Conservation (phyloP, 1,284 basidiomycete species). For the Rhodotorula sp. region DNA sequence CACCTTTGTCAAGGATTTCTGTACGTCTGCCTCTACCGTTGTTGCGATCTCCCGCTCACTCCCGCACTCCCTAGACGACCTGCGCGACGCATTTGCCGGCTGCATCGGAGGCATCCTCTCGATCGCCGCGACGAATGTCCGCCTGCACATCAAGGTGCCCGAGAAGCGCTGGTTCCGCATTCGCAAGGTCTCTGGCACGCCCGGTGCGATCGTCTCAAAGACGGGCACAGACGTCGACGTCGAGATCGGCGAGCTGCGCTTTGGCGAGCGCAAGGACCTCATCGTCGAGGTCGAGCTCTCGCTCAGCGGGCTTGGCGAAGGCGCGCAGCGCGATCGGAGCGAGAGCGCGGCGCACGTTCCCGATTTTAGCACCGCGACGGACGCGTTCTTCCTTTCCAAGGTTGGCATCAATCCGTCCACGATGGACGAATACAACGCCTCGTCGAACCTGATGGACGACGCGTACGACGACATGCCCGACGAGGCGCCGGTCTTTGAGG, state of each 20-base stretch:
- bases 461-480: slow-evolving; percentile 69
- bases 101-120: slow-evolving; percentile 93
- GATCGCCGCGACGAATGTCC: slow-evolving; percentile 83
- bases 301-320: slow-evolving; percentile 18
- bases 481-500: slow-evolving; percentile 68
- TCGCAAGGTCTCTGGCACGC: slow-evolving; percentile 83
- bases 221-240: slow-evolving; percentile 92
- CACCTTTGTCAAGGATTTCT: slow-evolving; percentile 93
- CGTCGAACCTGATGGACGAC: slow-evolving; percentile 39
- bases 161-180: slow-evolving; percentile 79
- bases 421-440: slow-evolving; percentile 60
- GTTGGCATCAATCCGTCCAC: slow-evolving; percentile 51
- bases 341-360: not conserved
- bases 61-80: slow-evolving; percentile 58
- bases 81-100: slow-evolving; percentile 83
- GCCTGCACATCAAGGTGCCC: slow-evolving; percentile 85
- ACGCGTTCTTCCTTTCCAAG: slow-evolving; percentile 46
- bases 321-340: not conserved
- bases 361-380: slow-evolving; percentile 42
- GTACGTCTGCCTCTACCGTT: slow-evolving; percentile 20
- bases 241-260: slow-evolving; percentile 87
- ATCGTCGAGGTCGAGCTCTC: slow-evolving; percentile 85
- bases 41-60: not conserved
- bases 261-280: slow-evolving; percentile 91
- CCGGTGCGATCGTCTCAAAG: slow-evolving; percentile 74